phyloP scores from a whole-genome alignment of 305 asterid species.

The Fraxinus albicans region DNA sequence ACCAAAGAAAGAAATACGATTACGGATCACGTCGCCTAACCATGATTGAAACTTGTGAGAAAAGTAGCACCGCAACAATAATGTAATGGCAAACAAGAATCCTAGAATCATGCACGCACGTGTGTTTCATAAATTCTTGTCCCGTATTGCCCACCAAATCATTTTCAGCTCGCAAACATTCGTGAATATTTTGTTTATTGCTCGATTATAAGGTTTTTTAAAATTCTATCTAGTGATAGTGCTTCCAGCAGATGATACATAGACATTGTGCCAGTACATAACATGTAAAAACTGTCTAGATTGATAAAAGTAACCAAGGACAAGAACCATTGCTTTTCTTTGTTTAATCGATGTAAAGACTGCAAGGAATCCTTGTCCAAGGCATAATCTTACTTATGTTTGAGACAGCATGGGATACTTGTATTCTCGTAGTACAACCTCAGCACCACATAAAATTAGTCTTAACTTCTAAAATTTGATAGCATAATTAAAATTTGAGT shows the following conservation, averaged over 20 bases:
- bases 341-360: background rate
- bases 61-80: background rate
- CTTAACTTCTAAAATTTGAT: background rate
- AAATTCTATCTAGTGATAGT: background rate
- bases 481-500: background rate
- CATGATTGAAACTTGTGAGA: constrained; percentile 13
- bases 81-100: constrained; percentile 21
- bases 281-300: background rate
- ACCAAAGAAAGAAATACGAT: background rate
- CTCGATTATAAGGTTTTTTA: background rate
- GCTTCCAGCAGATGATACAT: background rate
- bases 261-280: background rate
- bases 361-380: background rate
- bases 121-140: background rate
- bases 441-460: background rate
- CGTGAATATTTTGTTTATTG: background rate
- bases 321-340: background rate
- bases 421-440: background rate
- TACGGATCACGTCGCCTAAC: constrained; percentile 13
- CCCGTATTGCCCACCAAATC: background rate
- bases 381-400: background rate
- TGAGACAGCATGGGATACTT: background rate
- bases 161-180: background rate
- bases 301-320: too few relatives aligned
- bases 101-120: constrained; percentile 20